Evolutionary conservation across 768 basidiomycete genomes (phyloP).

Genomic region (Psilocybe subaeruginosa): DNA sequence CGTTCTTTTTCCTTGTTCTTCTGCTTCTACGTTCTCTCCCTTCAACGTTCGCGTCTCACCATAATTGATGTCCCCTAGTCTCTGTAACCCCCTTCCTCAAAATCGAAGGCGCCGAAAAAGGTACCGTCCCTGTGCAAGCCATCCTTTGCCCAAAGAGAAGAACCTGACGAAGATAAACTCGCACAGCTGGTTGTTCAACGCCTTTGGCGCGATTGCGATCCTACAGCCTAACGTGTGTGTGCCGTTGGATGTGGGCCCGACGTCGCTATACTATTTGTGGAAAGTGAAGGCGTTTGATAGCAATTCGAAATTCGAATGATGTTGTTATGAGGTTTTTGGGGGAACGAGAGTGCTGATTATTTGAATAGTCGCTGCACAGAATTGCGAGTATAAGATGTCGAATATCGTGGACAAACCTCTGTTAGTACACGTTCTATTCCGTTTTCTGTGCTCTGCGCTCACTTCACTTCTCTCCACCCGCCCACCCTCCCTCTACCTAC

Average conservation of each 20-base stretch:
- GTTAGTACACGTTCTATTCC: constrained; percentile 23
- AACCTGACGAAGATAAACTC: constrained; percentile 98
- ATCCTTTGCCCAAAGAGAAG: constrained; percentile 90
- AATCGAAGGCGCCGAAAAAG: constrained; percentile 78
- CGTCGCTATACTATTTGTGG: constrained; percentile 91
- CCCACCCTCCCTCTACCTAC: no score
- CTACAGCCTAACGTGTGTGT: constrained; percentile 91
- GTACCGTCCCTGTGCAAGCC: constrained; percentile 86
- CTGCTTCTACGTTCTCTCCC: neutral
- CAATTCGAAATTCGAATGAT: constrained; percentile 88
- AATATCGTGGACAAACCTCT: constrained; percentile 93
- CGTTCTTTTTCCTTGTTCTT: constrained; percentile 24
- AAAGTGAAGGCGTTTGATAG: constrained; percentile 97
- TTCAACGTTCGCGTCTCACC: no score
- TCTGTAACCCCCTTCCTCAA: constrained; percentile 82
- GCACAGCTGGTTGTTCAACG: constrained; percentile 95
- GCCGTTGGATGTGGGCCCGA: constrained; percentile 84
- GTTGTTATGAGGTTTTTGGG: constrained; percentile 72
- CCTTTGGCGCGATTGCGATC: constrained; percentile 75
- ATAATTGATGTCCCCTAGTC: constrained; percentile 45
- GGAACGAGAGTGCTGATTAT: constrained; percentile 79
- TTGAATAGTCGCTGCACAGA: constrained; percentile 76
- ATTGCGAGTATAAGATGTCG: constrained; percentile 94
- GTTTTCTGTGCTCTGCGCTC: neutral
- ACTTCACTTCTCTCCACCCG: no score